Evolutionary conservation across 345 rosid genomes (phyloP).

Genomic region (Moricandia moricandioides): DNA sequence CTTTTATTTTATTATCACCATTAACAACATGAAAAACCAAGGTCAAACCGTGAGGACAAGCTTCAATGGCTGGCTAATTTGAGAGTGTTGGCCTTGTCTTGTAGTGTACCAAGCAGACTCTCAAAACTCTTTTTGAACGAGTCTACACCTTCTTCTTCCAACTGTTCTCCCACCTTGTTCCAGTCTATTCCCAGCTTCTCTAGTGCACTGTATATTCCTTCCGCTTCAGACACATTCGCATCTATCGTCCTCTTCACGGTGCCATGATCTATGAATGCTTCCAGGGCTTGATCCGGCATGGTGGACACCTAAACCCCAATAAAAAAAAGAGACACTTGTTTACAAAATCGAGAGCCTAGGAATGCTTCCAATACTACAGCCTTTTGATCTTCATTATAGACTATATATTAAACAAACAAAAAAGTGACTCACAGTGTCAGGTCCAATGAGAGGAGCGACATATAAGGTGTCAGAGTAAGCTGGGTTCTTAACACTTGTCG

Average conservation of each 20-base stretch:
- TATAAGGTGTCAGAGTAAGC: conserved; percentile 90
- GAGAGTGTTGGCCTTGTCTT: conserved; percentile 93
- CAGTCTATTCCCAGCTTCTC: conserved; percentile 96
- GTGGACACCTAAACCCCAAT: conserved; percentile 69
- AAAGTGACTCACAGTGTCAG: conserved; percentile 66
- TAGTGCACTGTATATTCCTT: conserved; percentile 85
- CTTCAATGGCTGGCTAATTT: conserved; percentile 65
- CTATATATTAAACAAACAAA: conserved; percentile 25
- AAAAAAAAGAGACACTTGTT: neutral
- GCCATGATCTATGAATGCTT: conserved; percentile 87
- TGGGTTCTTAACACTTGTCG: conserved; percentile 31
- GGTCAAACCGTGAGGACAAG: conserved; percentile 27
- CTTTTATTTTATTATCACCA: conserved; percentile 28
- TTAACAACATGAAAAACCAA: neutral
- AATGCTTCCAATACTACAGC: neutral
- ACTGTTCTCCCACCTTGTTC: conserved; percentile 72
- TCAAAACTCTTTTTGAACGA: conserved; percentile 94
- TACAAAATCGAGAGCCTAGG: neutral
- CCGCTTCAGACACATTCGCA: conserved; percentile 78
- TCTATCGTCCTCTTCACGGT: conserved; percentile 89
- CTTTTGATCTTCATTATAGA: neutral
- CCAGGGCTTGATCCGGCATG: conserved; percentile 99
- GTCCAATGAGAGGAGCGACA: conserved; percentile 88
- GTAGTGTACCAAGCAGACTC: conserved; percentile 84
- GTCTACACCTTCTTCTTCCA: conserved; percentile 89